These are phyloP conservation scores for Leishmania martiniquensis DNA, from an alignment of 208 protist species.

Conservation along the genomic window DNA sequence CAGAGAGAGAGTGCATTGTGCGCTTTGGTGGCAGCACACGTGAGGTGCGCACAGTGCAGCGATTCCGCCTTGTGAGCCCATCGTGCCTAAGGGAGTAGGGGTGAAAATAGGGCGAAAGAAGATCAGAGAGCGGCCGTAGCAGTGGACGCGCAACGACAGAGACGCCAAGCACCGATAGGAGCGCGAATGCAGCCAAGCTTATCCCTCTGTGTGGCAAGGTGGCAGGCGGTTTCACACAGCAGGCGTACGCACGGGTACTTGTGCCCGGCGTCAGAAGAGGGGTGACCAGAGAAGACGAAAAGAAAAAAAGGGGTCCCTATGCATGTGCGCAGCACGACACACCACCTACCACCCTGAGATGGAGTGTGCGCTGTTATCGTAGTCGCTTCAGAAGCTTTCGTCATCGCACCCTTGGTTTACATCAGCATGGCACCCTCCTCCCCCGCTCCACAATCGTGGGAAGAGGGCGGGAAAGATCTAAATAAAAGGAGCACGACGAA, in stretches of 20 bases:
- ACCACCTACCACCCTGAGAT: not conserved
- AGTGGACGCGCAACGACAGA: not conserved
- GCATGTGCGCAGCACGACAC: not conserved
- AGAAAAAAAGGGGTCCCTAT: not conserved
- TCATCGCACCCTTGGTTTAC: conserved; percentile 6
- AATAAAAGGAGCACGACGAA: not conserved
- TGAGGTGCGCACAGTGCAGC: not conserved
- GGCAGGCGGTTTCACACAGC: not conserved
- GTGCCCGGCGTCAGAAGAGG: not conserved
- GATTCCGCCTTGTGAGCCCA: not conserved
- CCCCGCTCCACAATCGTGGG: not conserved
- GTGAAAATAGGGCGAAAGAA: not conserved
- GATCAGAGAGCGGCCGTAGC: not conserved
- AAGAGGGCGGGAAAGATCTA: not conserved
- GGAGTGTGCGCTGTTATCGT: not conserved
- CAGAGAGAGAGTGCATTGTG: not conserved
- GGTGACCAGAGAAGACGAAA: not conserved
- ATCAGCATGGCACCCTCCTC: not conserved
- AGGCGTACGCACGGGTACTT: not conserved
- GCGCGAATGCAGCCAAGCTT: not conserved
- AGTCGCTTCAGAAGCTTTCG: not conserved
- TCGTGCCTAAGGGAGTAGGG: not conserved
- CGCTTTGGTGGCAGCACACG: not conserved
- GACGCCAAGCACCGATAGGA: no score
- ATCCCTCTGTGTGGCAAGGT: not conserved